These are phyloP conservation scores for Petunia secreta DNA, from an alignment of 257 asterid genomes.

Conservation along the genomic window DNA sequence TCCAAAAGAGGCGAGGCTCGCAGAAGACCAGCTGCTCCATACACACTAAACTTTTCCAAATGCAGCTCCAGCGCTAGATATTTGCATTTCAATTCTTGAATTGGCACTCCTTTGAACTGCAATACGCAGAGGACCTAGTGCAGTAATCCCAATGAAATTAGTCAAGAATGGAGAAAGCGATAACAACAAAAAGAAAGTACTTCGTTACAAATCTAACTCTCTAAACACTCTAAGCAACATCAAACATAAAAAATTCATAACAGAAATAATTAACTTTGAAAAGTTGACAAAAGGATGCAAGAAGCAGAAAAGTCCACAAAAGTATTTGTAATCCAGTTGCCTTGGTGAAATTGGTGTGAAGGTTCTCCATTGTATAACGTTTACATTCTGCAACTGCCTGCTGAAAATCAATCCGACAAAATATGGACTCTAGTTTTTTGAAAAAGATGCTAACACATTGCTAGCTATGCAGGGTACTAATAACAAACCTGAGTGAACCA, in stretches of 20 bases:
- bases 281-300: background rate
- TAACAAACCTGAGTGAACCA: background rate
- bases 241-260: background rate
- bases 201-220: background rate
- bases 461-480: background rate
- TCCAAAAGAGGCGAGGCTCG: background rate
- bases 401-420: background rate
- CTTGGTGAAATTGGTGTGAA: background rate
- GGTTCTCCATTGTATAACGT: background rate
- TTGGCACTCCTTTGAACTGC: background rate
- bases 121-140: background rate
- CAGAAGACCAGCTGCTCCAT: slow-evolving; percentile 4
- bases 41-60: background rate
- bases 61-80: background rate
- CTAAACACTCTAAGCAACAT: background rate
- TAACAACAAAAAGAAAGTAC: background rate
- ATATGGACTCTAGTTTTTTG: background rate
- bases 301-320: background rate
- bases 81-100: slow-evolving; percentile 10
- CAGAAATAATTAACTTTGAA: background rate
- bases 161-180: background rate
- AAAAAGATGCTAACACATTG: background rate
- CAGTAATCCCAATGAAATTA: background rate
- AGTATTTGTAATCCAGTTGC: background rate
- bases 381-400: background rate